A percentile compares a stretch with the other conserved stretches of the same genome.
phyloP scores from a whole-genome alignment of 2,329 filamentous ascomycete genomes.

The Alternaria gaisen region DNA sequence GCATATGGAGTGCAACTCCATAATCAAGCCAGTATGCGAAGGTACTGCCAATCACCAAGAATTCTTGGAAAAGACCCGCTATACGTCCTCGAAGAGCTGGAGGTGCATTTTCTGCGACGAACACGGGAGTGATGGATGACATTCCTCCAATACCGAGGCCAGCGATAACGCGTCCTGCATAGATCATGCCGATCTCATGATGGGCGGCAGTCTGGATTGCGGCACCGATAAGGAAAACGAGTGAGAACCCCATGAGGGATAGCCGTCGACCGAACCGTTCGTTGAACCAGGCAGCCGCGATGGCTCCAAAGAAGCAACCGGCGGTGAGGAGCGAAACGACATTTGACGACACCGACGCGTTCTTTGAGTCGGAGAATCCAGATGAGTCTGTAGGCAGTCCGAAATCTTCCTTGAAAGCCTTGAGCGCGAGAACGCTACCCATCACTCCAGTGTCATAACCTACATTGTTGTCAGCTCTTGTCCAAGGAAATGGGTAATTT shows the following conservation, averaged over 20 bases:
- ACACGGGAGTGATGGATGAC: conserved; percentile 64
- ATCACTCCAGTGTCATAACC: conserved; percentile 20
- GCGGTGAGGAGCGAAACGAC: conserved; percentile 17
- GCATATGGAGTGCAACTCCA: conserved; percentile 55
- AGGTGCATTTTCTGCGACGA: conserved; percentile 58
- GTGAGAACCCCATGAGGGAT: conserved; percentile 14
- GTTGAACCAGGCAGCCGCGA: conserved; percentile 16
- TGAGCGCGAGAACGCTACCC: conserved; percentile 17
- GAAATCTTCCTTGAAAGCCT: conserved; percentile 17
- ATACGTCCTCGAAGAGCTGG: conserved; percentile 67
- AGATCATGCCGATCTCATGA: conserved; percentile 16
- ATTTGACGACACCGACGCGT: conserved; percentile 14
- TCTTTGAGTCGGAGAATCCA: conserved; percentile 15
- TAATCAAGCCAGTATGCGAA: conserved; percentile 54
- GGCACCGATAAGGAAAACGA: conserved; percentile 16
- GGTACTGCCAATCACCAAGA: conserved; percentile 57
- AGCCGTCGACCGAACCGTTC: conserved; percentile 15
- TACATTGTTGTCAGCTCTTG: not conserved
- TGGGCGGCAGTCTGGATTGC: conserved; percentile 17
- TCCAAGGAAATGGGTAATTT: not conserved
- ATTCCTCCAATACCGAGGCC: conserved; percentile 63
- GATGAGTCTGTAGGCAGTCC: conserved; percentile 16
- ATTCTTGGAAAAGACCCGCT: conserved; percentile 60
- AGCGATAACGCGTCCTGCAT: conserved; percentile 57
- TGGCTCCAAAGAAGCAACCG: conserved; percentile 19